phyloP scores from a whole-genome alignment of 139 green algal species.

The Trebouxia sp. region DNA sequence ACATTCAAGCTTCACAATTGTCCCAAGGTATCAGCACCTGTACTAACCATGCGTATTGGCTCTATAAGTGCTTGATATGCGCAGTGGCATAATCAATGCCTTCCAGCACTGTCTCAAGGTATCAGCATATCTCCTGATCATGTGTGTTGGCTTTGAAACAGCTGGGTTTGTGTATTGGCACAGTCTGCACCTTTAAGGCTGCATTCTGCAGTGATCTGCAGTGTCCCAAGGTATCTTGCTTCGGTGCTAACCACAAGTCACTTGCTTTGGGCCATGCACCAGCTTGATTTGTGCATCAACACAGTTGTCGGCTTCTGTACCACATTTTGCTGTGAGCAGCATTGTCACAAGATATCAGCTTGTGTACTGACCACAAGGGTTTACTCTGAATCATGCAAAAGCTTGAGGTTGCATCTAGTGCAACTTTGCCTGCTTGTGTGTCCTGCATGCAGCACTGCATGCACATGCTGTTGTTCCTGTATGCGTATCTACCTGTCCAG shows the following conservation, averaged over 20 bases:
- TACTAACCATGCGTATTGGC: not conserved
- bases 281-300: not conserved
- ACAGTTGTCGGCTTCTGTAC: not conserved
- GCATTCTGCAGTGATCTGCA: no score
- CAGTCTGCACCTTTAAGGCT: not conserved
- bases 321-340: no score
- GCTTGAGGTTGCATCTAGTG: no score
- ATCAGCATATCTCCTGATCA: not conserved
- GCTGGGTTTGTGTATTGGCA: not conserved
- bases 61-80: no score
- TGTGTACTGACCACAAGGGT: no score
- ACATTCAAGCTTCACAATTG: constrained; percentile 38
- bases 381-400: no score
- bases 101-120: not conserved
- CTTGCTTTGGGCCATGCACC: no score
- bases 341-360: no score
- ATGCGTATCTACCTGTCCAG: not conserved
- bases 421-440: no score
- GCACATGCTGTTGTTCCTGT: not conserved
- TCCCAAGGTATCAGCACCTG: constrained; percentile 19
- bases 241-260: no score
- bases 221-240: no score
- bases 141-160: not conserved
- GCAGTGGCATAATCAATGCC: not conserved
- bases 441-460: no score